Percentiles rank a stretch among this genome's conserved stretches.
phyloP scores from a whole-genome alignment of 768 basidiomycete genomes.

The Gloeopeniophorella convolvens region DNA sequence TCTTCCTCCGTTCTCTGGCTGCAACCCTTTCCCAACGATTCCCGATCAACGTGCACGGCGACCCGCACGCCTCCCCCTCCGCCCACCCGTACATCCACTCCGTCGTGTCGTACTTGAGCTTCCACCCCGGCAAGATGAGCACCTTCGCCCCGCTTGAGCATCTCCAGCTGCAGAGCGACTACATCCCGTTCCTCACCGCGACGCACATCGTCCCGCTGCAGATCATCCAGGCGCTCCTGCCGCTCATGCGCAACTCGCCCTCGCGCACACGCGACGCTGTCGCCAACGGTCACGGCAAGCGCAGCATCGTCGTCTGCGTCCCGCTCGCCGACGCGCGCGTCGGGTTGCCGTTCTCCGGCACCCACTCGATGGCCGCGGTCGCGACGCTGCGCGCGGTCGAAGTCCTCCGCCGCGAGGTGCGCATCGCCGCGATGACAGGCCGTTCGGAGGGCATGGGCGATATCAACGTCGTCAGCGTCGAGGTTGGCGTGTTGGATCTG shows the following conservation, averaged over 20 bases:
- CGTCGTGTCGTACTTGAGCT: constrained; percentile 67
- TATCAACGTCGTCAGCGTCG: constrained; percentile 63
- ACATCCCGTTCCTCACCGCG: constrained; percentile 64
- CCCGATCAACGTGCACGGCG: constrained; percentile 71
- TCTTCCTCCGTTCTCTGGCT: constrained; percentile 75
- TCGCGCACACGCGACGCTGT: constrained; percentile 46
- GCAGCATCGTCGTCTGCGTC: constrained; percentile 64
- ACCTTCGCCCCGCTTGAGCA: constrained; percentile 62
- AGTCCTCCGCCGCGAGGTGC: constrained; percentile 68
- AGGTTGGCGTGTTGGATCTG: constrained; percentile 55
- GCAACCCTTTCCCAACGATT: constrained; percentile 78
- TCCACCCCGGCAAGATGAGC: constrained; percentile 33
- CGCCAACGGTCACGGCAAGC: constrained; percentile 34
- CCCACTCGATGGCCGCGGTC: constrained; percentile 71
- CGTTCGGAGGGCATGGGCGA: constrained; percentile 54
- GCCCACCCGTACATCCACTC: constrained; percentile 69
- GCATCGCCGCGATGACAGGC: constrained; percentile 47
- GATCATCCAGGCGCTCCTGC: constrained; percentile 68
- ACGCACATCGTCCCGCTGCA: constrained; percentile 76
- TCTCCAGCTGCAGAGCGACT: constrained; percentile 52
- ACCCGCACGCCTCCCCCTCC: constrained; percentile 66
- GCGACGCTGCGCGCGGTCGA: constrained; percentile 66
- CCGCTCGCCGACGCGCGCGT: constrained; percentile 67
- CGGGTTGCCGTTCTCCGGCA: constrained; percentile 59
- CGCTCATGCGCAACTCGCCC: constrained; percentile 65